These are phyloP conservation scores for Melampsora larici-populina DNA, from an alignment of 1,284 basidiomycete species.

Conservation along the genomic window DNA sequence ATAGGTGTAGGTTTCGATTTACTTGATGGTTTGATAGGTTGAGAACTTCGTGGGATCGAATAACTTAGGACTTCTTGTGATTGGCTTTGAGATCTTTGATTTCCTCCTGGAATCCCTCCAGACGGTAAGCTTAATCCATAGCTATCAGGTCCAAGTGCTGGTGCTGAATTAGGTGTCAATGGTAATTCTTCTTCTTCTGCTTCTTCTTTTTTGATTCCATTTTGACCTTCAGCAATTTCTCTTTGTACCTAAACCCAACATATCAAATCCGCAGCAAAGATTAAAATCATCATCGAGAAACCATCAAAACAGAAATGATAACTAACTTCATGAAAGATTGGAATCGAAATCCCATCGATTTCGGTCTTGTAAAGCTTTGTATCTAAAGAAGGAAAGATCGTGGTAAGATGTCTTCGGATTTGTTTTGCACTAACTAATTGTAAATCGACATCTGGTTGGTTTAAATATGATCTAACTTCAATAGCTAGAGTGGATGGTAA, in stretches of 20 bases:
- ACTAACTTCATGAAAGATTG: constrained; percentile 33
- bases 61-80: no score
- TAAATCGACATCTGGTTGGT: constrained; percentile 67
- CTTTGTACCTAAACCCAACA: not conserved
- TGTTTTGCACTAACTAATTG: constrained; percentile 70
- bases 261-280: no score
- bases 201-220: not conserved
- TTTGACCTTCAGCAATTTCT: not conserved
- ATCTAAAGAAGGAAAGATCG: constrained; percentile 23
- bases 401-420: constrained; percentile 64
- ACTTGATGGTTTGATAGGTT: not conserved
- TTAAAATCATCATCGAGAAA: no score
- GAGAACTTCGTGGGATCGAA: not conserved
- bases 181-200: constrained; percentile 4
- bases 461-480: constrained; percentile 65
- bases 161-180: not conserved
- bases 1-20: not conserved
- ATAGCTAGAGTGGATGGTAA: constrained; percentile 57
- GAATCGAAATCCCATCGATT: constrained; percentile 37
- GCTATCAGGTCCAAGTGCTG: not conserved
- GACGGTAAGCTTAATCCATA: constrained; percentile 10
- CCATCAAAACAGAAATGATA: no score
- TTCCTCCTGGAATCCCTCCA: constrained; percentile 34
- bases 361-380: constrained; percentile 16
- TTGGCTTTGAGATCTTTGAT: not conserved